Evolutionary conservation across 257 asterid species (phyloP), one percentile per base, ranked within the genome.

Genomic region (Przewalskia tangutica): DNA sequence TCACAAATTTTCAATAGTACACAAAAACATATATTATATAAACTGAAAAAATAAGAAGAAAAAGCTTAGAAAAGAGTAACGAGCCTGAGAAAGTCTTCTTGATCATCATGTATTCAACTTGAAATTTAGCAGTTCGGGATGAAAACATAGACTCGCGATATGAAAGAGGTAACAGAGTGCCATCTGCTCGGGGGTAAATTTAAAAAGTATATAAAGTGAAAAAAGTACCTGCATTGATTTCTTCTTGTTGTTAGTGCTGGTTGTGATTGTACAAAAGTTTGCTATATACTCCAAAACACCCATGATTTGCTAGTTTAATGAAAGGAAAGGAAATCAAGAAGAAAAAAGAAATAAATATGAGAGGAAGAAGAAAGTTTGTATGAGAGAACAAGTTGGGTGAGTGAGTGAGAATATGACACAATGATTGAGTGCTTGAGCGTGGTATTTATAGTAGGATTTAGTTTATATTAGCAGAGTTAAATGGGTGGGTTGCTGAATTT

Each of bases 221-320:
- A 27, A 11, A 10, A 51, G 32, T 85, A 93, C 98, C 97, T 94
- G 98, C 94, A 94, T 85, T 78, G 98, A 85, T 84, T 91, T 92
- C 88, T 87, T 91, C 86, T 68, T 94, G 87, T 86, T 80, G 83
- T 91, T 89, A 56, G 91, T 91, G 87, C 88, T 86, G 88, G 79
- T 71, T 71, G 93, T 90, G 86, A 89, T 90, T 81, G 92, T 90
- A 86, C 92, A 94, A 80, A 94, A 90, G 90, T 89, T 87, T 32
- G 96, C 88, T 79, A 94, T 89, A 87, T 91, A 92, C 77, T 94
- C 96, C 60, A 94, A 92, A 78, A 93, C 98, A 8, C 97, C 98
- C 98, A 94, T 94, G 65, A 87, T 79, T 27, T 16, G 80, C 8
- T 77, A 60, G 55, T 76, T 48, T n/a, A 50, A 84, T 81, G 67